phyloP scores from a whole-genome alignment of 805 yeast genomes.

The Saccharomycopsis sp. region DNA sequence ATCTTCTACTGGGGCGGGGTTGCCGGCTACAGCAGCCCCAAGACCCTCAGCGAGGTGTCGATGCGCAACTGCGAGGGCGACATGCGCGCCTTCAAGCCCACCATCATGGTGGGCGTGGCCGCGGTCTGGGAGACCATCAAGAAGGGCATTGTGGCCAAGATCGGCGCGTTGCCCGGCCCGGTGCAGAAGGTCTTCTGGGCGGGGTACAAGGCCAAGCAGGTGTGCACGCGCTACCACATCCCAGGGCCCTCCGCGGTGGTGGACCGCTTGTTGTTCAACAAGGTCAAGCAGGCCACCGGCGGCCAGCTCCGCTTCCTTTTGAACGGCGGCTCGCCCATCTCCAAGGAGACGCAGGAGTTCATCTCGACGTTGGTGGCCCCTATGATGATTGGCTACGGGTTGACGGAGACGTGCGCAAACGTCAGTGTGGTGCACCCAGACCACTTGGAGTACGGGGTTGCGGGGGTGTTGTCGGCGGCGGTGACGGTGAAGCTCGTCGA shows the following conservation, averaged over 20 bases:
- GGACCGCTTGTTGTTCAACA: slow-evolving; percentile 74
- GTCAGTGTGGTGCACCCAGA: slow-evolving; percentile 60
- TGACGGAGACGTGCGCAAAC: slow-evolving; percentile 94
- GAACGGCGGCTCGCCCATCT: slow-evolving; percentile 92
- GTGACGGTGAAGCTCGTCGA: slow-evolving; percentile 85
- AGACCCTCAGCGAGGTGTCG: slow-evolving; percentile 79
- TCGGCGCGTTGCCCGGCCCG: slow-evolving; percentile 54
- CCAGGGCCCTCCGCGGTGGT: slow-evolving; percentile 63
- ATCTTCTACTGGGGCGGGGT: slow-evolving; percentile 84
- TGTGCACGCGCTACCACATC: slow-evolving; percentile 54
- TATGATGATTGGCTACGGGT: slow-evolving; percentile 90
- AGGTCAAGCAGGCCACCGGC: slow-evolving; percentile 91
- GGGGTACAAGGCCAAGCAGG: slow-evolving; percentile 68
- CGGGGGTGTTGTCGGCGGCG: slow-evolving; percentile 79
- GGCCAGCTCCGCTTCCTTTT: slow-evolving; percentile 68
- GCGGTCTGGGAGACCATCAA: slow-evolving; percentile 96
- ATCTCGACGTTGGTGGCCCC: slow-evolving; percentile 72
- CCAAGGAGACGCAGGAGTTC: slow-evolving; percentile 75
- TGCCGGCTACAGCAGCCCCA: slow-evolving; percentile 87
- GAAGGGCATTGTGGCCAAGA: slow-evolving; percentile 81
- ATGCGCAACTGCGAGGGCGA: slow-evolving; percentile 84
- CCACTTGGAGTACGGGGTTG: slow-evolving; percentile 64
- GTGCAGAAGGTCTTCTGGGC: slow-evolving; percentile 85
- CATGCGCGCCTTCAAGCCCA: slow-evolving; percentile 78
- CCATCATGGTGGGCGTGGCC: slow-evolving; percentile 96